Conservation (phyloP, 768 basidiomycete species). For the Xerocomellus amylosporus region DNA sequence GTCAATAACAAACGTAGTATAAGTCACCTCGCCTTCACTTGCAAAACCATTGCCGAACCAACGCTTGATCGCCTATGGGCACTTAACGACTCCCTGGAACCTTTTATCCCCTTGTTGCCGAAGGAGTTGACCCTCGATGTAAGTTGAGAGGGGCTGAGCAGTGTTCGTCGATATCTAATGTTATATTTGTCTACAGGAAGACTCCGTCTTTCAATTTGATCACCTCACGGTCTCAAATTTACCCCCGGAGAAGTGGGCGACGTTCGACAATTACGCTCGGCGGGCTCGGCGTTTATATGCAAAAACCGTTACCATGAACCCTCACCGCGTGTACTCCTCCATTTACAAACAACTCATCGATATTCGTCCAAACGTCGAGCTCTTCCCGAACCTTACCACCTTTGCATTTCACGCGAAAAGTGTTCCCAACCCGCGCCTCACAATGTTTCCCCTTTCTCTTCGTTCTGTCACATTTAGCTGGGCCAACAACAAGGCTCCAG, state of each 20-base stretch:
- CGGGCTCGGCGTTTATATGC: slow-evolving; percentile 22
- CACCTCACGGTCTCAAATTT: slow-evolving; percentile 1
- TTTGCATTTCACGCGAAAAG: slow-evolving; percentile 19
- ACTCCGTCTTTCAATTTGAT: slow-evolving; percentile 19
- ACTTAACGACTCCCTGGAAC: slow-evolving; percentile 24
- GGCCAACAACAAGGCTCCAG: slow-evolving; percentile 13
- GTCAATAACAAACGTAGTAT: slow-evolving; percentile 17
- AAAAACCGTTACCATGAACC: slow-evolving; percentile 27
- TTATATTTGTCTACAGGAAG: slow-evolving; percentile 11
- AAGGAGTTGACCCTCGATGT: slow-evolving; percentile 21
- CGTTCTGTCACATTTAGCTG: slow-evolving; percentile 21
- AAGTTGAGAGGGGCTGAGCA: neutral
- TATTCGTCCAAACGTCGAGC: slow-evolving; percentile 24
- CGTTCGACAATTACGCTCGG: slow-evolving; percentile 23
- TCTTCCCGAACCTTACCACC: slow-evolving; percentile 22
- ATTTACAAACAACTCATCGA: slow-evolving; percentile 23
- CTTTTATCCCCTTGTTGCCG: slow-evolving; percentile 23
- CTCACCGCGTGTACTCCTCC: slow-evolving; percentile 25
- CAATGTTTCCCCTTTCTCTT: slow-evolving; percentile 24
- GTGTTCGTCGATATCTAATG: slow-evolving; percentile 6
- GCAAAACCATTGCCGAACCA: slow-evolving; percentile 18
- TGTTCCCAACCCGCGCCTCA: slow-evolving; percentile 6
- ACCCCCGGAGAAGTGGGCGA: slow-evolving; percentile 13
- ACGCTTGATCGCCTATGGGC: slow-evolving; percentile 25
- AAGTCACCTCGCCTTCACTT: slow-evolving; percentile 18